Evolutionary conservation across 176 grass and related monocot genomes (phyloP).

Genomic region (Cenchrus fungigraminus): DNA sequence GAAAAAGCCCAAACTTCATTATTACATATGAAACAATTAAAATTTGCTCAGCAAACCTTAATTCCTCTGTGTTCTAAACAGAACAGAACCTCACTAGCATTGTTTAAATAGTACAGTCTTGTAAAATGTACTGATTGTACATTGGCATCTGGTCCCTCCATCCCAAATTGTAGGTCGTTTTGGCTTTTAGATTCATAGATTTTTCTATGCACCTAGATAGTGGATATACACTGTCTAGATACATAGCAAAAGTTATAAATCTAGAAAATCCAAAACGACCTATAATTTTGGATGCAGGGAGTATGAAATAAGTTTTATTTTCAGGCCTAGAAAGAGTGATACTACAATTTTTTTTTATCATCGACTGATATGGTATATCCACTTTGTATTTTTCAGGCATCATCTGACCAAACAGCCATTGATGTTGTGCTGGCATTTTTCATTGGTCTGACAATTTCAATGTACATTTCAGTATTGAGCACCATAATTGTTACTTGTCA

Average conservation of each 20-base stretch:
- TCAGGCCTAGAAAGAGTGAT: neutral
- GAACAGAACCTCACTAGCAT: neutral
- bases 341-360: neutral
- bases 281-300: no score
- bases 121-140: neutral
- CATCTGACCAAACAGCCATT: constrained; percentile 91
- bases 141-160: neutral
- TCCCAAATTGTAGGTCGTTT: no score
- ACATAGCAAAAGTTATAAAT: no score
- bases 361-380: neutral
- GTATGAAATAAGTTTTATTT: neutral
- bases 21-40: neutral
- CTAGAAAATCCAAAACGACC: no score
- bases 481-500: constrained; percentile 76
- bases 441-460: constrained; percentile 73
- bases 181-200: no score
- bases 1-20: neutral
- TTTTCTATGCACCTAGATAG: no score
- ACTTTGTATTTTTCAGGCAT: constrained; percentile 70
- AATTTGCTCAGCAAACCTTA: constrained; percentile 1
- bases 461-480: constrained; percentile 88
- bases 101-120: neutral
- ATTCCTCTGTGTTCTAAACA: neutral
- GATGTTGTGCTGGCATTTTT: constrained; percentile 87
- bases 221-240: no score